Evolutionary conservation across 345 rosid species (phyloP), one percentile per base, ranked within the genome.

Genomic region (Salix viminalis): DNA sequence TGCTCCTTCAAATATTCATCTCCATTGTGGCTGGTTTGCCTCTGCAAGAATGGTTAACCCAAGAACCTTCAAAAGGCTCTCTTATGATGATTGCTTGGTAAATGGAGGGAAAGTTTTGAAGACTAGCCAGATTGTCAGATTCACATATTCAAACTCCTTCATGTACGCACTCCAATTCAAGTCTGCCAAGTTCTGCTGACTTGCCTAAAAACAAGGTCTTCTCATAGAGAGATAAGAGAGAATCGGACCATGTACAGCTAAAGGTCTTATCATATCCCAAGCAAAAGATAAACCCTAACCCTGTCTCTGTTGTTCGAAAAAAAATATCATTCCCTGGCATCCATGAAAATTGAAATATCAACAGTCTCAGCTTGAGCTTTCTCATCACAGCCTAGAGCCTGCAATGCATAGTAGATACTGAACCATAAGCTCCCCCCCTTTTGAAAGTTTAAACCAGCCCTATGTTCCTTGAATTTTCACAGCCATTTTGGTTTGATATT

Each of bases 21-120:
- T 89, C 28, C 88, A 85, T 18, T 87, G 92, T 46, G 88, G 88
- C 13, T 87, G 89, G 91, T 89, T 89, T 80, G 89, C 89, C 28
- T 87, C 91, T 44, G 89, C 85, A 14, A 86, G 88, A 81, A 52
- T 86, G 30, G 84, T 87, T 6, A 84, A 82, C 75, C 91, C 92
- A 50, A 75, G 65, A 74, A 77, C 73, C 37, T 87, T 89, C 85
- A 89, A 87, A 71, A 80, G 92, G 69, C 73, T 89, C 4, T 73
- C 87, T 21, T 89, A 74, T 65, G 90, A 89, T 79, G 91, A 89
- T 64, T 87, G 92, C 83, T 77, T 86, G 76, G 89, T 87, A 4
- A 87, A 89, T 36, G 88, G 76, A 32, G 91, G 91, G 16, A 75
- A 82, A 75, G 76, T 87, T 37, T 75, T 89, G 84, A 74, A 77